Evolutionary conservation across 2,329 filamentous ascomycete species (phyloP), one percentile per base, ranked within the genome.

Genomic region (Epichloe elymi): DNA sequence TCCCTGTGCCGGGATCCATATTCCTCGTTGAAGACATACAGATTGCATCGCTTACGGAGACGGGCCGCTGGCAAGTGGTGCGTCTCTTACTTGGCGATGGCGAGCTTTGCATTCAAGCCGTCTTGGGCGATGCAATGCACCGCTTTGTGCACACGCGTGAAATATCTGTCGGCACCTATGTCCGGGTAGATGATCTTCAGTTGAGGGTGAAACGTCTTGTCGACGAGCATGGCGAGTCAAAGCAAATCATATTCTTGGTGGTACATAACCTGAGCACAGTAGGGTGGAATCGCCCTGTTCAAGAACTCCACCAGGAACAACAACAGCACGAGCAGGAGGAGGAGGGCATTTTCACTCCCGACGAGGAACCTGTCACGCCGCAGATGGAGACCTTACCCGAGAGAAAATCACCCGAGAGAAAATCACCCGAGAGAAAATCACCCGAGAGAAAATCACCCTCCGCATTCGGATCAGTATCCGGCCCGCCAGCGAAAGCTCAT

Each of bases 61-160:
- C 59, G 2, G 63, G 57, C 15, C 59, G 65, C 59, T 72, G 71
- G 67, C 71, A 74, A 35, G 64, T 67, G 2, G 58, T 78, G 1
- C 67, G 75, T 2, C 55, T 80, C 11, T 50, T 79, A 0, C 67
- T 80, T 0, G 72, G 75, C 38, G 76, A 80, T 55, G 75, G 76
- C 1, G 66, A 73, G 56, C 60, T 78, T 3, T 78, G 73, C 55
- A 67, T 80, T n/a, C 76, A 80, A 59, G 74, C 74, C 0, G 60
- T 80, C 7, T 59, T 79, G 41, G 61, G 63, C 6, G 62, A 67
- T 1, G 67, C 68, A 45, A 67, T 74, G 62, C 74, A 79, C 48
- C 65, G 68, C 4, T 68, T 75, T n/a, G 65, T 77, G 8, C 68
- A 75, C 40, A 60, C 59, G 1, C 70, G 68, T 2, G 67, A 71